These are phyloP conservation scores for Acanthamoeba healyi DNA, from an alignment of 208 protist species.

Conservation along the genomic window DNA sequence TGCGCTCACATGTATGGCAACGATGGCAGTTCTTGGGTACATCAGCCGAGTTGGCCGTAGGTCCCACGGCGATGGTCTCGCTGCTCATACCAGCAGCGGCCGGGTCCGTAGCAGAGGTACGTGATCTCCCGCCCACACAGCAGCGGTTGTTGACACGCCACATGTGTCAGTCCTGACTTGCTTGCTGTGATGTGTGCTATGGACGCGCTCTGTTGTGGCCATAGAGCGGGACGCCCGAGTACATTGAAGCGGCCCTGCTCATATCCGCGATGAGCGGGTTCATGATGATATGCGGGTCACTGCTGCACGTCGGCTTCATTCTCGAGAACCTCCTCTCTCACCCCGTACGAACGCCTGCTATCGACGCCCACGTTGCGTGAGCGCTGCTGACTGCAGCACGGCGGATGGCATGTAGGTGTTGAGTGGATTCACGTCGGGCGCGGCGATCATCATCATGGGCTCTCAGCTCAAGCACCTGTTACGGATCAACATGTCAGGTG, in stretches of 20 bases:
- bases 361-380: background rate
- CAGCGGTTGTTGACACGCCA: no score
- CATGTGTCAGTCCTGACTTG: background rate
- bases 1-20: background rate
- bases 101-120: background rate
- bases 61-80: slow-evolving; percentile 40
- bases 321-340: slow-evolving; percentile 60
- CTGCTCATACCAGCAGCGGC: slow-evolving; percentile 47
- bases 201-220: background rate
- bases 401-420: slow-evolving; percentile 18
- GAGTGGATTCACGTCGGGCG: slow-evolving; percentile 36
- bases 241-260: slow-evolving; percentile 20
- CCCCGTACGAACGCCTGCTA: background rate
- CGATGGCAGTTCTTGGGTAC: slow-evolving; percentile 30
- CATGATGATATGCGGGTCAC: background rate
- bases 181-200: background rate
- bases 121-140: background rate
- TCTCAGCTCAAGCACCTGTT: slow-evolving; percentile 33
- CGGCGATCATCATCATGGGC: slow-evolving; percentile 7
- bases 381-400: no score
- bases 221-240: slow-evolving; percentile 3
- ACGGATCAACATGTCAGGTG: background rate
- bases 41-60: background rate
- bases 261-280: background rate
- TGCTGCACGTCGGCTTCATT: slow-evolving; percentile 38